Percentiles rank a stretch among this genome's conserved stretches.
These are phyloP conservation scores for Lachnellula occidentalis DNA, from an alignment of 2,329 filamentous ascomycete species.

Conservation along the genomic window DNA sequence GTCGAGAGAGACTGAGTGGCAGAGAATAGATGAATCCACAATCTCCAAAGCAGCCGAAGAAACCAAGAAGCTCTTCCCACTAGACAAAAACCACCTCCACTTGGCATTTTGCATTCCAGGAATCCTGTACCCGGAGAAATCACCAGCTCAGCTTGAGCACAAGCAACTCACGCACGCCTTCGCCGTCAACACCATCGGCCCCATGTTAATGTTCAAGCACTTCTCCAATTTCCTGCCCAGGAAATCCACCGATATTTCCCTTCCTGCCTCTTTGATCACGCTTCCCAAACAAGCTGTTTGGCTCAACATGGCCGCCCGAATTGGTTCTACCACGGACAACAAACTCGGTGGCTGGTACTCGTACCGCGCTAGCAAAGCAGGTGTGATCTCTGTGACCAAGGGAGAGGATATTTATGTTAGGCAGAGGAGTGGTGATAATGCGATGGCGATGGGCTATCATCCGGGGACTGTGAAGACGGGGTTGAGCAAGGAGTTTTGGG, in stretches of 20 bases:
- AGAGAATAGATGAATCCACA: constrained; percentile 49
- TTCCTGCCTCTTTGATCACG: not conserved
- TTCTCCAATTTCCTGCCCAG: constrained; percentile 64
- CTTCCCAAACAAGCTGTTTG: constrained; percentile 49
- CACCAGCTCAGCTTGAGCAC: constrained; percentile 58
- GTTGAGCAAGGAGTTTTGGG: constrained; percentile 69
- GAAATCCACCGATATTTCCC: constrained; percentile 39
- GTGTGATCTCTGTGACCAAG: constrained; percentile 64
- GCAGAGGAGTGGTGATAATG: constrained; percentile 52
- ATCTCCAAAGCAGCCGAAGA: constrained; percentile 50
- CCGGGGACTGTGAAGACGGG: constrained; percentile 77
- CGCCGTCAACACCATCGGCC: constrained; percentile 67
- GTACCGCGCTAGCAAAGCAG: constrained; percentile 72
- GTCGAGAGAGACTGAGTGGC: not conserved
- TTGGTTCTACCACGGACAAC: constrained; percentile 71
- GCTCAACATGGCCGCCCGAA: constrained; percentile 72
- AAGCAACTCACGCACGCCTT: constrained; percentile 61
- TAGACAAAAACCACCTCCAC: constrained; percentile 52
- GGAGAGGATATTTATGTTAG: constrained; percentile 64
- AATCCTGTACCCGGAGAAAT: constrained; percentile 67
- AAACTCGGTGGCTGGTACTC: constrained; percentile 73
- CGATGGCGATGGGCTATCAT: constrained; percentile 66
- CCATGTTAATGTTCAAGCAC: constrained; percentile 71
- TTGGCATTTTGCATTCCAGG: constrained; percentile 67
- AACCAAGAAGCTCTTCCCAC: constrained; percentile 49